phyloP scores from a whole-genome alignment of 1,284 basidiomycete genomes.

The Anthracocystis walkeri region DNA sequence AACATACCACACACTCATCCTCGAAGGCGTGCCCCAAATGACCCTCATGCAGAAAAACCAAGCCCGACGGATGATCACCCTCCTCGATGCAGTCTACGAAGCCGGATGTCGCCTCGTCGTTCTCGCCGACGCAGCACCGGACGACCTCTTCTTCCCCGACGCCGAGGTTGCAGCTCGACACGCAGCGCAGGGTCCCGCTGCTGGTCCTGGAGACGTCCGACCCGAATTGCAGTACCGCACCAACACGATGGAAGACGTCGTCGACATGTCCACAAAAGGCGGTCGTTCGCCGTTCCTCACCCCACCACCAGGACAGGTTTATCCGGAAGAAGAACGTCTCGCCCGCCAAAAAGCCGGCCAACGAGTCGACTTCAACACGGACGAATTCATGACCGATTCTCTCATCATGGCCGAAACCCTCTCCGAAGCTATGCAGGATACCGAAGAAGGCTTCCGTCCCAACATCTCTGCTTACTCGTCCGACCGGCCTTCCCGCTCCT shows the following conservation, averaged over 20 bases:
- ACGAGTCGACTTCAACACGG: conserved; percentile 21
- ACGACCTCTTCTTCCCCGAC: conserved; percentile 76
- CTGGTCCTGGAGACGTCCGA: conserved; percentile 36
- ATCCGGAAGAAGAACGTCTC: conserved; percentile 43
- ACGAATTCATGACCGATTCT: conserved; percentile 68
- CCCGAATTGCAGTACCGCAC: conserved; percentile 20
- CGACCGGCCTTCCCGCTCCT: conserved; percentile 12
- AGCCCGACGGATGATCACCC: conserved; percentile 78
- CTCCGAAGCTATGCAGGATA: conserved; percentile 72
- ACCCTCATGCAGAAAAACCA: conserved; percentile 77
- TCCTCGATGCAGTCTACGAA: conserved; percentile 77
- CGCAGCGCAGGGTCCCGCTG: conserved; percentile 44
- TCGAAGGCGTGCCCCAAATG: conserved; percentile 76
- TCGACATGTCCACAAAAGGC: conserved; percentile 55
- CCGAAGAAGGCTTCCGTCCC: conserved; percentile 75
- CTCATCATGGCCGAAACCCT: conserved; percentile 76
- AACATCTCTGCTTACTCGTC: conserved; percentile 75
- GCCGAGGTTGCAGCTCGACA: conserved; percentile 40
- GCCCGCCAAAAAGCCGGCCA: conserved; percentile 20
- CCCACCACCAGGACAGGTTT: conserved; percentile 28
- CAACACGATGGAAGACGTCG: conserved; percentile 36
- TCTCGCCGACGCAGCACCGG: conserved; percentile 73
- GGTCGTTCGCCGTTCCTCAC: conserved; percentile 40
- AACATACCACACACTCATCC: conserved; percentile 75
- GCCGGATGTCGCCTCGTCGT: conserved; percentile 70